Conservation (phyloP, 768 basidiomycete species). For the Omphalotus guepiniiformis region DNA sequence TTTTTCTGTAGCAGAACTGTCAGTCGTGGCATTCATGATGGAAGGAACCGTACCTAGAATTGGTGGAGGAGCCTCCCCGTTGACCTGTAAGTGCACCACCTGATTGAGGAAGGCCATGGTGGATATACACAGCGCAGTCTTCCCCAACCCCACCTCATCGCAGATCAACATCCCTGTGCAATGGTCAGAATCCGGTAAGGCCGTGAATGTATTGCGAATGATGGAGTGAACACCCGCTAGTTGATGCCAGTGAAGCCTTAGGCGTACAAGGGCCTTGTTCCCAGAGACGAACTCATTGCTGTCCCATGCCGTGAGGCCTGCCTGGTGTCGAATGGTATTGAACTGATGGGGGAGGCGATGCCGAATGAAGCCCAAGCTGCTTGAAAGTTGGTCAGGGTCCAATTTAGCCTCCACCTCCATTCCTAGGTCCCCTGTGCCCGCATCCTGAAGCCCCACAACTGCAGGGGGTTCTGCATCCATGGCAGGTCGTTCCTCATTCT, state of each 20-base stretch:
- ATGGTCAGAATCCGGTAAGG: background rate
- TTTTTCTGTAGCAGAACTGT: background rate
- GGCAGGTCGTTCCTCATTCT: background rate
- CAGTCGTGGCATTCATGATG: background rate
- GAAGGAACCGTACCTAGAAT: background rate
- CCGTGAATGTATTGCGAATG: background rate
- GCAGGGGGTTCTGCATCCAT: background rate
- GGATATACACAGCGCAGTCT: background rate
- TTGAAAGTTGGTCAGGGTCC: background rate
- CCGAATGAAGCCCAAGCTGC: background rate
- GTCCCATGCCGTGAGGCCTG: background rate
- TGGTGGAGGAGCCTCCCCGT: background rate
- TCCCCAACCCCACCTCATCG: constrained; percentile 4
- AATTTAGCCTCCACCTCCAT: background rate
- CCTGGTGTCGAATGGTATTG: background rate
- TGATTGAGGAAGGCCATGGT: background rate
- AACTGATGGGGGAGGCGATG: background rate
- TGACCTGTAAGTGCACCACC: background rate
- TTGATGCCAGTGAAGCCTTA: constrained; percentile 4
- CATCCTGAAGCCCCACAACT: background rate
- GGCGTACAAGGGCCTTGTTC: background rate
- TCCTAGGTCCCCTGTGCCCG: background rate
- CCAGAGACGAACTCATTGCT: background rate
- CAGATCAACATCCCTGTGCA: background rate
- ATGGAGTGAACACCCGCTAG: constrained; percentile 2